phyloP scores from a whole-genome alignment of 371 early-diverging fungal genomes.

The Funneliformis caledonium region DNA sequence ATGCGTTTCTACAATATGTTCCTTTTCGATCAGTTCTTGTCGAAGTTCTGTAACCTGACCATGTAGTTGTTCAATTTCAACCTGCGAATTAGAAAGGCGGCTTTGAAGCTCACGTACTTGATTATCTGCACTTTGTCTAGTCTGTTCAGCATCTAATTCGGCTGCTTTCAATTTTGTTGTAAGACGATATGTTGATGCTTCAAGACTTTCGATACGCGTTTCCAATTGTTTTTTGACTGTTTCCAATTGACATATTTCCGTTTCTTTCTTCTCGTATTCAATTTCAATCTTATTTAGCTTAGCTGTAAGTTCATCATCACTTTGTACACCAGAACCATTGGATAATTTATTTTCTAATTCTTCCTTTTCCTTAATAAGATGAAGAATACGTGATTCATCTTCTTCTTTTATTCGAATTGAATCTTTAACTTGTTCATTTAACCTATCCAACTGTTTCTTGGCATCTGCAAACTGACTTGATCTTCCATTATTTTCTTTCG shows the following conservation, averaged over 20 bases:
- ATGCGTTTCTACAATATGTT: background rate
- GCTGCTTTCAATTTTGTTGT: constrained; percentile 8
- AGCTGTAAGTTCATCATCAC: background rate
- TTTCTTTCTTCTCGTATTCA: constrained; percentile 15
- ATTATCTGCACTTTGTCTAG: background rate
- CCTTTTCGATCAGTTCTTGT: constrained; percentile 18
- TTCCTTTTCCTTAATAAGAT: constrained; percentile 1
- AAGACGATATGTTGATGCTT: constrained; percentile 18
- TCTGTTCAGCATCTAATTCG: background rate
- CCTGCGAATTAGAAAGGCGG: background rate
- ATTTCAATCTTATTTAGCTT: constrained; percentile 2
- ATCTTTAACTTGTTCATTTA: constrained; percentile 14
- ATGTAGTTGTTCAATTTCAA: constrained; percentile 29
- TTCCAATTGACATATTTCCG: constrained; percentile 11
- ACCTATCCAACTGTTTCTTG: constrained; percentile 10
- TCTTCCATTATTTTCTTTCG: background rate
- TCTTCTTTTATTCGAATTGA: background rate
- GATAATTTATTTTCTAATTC: background rate
- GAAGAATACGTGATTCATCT: background rate
- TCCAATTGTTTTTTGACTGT: constrained; percentile 7
- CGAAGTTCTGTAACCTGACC: background rate
- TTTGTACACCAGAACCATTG: background rate
- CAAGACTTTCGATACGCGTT: constrained; percentile 22
- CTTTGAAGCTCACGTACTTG: constrained; percentile 14
- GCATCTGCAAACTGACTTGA: constrained; percentile 1